These are phyloP conservation scores for Cyberlindnera veronae DNA, from an alignment of 805 yeast species.

Conservation along the genomic window DNA sequence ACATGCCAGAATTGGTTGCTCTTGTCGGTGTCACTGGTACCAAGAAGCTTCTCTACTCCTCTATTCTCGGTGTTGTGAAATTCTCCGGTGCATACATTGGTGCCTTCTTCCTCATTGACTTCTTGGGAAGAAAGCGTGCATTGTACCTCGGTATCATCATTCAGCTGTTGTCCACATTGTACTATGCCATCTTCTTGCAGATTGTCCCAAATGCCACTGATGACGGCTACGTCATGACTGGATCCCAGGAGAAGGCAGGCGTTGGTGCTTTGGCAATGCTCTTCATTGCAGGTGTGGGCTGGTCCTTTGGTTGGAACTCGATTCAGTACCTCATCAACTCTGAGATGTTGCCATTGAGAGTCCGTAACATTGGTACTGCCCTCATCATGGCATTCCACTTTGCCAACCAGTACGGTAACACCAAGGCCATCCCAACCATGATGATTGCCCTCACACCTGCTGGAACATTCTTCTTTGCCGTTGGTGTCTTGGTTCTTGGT, in stretches of 20 bases:
- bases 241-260: conserved; percentile 36
- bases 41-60: conserved; percentile 44
- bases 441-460: conserved; percentile 40
- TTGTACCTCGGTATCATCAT: conserved; percentile 44
- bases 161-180: conserved; percentile 41
- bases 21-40: conserved; percentile 43
- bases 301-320: conserved; percentile 59
- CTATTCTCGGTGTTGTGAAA: conserved; percentile 51
- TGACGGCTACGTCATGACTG: conserved; percentile 29
- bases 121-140: conserved; percentile 48
- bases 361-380: conserved; percentile 48
- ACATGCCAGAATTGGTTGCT: conserved; percentile 49
- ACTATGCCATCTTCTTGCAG: conserved; percentile 43
- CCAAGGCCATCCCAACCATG: conserved; percentile 53
- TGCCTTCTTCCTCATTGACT: conserved; percentile 52
- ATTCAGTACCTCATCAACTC: conserved; percentile 52
- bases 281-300: conserved; percentile 49
- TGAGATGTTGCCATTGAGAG: conserved; percentile 50
- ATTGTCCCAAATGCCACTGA: conserved; percentile 42
- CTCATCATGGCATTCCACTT: conserved; percentile 53
- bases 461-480: conserved; percentile 53
- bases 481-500: conserved; percentile 39
- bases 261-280: conserved; percentile 48
- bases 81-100: conserved; percentile 43
- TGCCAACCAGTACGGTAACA: conserved; percentile 54